Conservation (phyloP, 2,329 filamentous ascomycete species). For the Claviceps citrina region DNA sequence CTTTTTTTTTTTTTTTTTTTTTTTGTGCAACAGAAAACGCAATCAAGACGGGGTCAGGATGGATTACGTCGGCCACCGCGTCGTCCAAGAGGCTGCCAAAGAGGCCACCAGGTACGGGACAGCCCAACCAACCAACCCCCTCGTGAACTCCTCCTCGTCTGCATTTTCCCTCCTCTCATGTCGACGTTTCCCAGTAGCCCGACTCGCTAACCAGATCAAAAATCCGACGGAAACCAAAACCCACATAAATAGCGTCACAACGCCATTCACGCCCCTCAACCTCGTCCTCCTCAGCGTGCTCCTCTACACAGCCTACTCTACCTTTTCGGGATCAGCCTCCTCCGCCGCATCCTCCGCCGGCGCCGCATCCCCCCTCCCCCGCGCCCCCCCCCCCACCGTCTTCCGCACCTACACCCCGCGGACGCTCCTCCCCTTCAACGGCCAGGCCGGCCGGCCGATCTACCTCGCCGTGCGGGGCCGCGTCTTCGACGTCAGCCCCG, state of each 20-base stretch:
- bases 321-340: slow-evolving; percentile 34
- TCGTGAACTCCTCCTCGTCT: too few species aligned
- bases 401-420: slow-evolving; percentile 59
- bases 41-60: too few species aligned
- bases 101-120: slow-evolving; percentile 22
- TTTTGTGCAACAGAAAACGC: not conserved
- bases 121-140: too few species aligned
- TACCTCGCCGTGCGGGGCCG: slow-evolving; percentile 83
- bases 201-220: too few species aligned
- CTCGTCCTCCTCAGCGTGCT: slow-evolving; percentile 40
- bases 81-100: slow-evolving; percentile 36
- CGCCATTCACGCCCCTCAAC: slow-evolving; percentile 47
- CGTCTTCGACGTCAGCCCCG: slow-evolving; percentile 78
- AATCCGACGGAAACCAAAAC: not conserved
- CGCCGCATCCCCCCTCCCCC: slow-evolving; percentile 27
- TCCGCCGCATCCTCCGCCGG: slow-evolving; percentile 8
- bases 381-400: slow-evolving; percentile 41
- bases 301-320: slow-evolving; percentile 41
- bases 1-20: not conserved
- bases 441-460: slow-evolving; percentile 55
- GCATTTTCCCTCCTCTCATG: too few species aligned
- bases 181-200: too few species aligned
- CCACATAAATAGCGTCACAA: slow-evolving; percentile 9
- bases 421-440: slow-evolving; percentile 76
- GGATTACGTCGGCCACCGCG: slow-evolving; percentile 43